These are phyloP conservation scores for Penicillium carneum DNA, from an alignment of 2,329 filamentous ascomycete genomes.

Conservation along the genomic window DNA sequence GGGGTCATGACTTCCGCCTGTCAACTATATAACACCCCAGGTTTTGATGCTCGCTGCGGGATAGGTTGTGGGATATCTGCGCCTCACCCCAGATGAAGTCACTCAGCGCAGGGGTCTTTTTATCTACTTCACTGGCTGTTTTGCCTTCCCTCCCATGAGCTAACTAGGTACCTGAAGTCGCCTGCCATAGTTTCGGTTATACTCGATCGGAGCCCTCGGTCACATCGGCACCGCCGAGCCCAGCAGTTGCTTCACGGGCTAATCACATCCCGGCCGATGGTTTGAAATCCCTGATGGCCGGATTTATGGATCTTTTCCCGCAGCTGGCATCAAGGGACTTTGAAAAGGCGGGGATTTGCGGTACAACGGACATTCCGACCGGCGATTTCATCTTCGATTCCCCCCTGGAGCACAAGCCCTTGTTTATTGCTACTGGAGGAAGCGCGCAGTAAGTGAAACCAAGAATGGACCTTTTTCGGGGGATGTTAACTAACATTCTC, in stretches of 20 bases:
- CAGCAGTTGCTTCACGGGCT: constrained; percentile 34
- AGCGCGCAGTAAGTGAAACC: constrained; percentile 40
- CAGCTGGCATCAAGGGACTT: constrained; percentile 59
- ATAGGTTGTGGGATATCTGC: no score
- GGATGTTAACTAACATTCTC: background rate
- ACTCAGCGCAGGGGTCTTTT: no score
- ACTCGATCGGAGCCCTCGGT: constrained; percentile 30
- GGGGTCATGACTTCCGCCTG: background rate
- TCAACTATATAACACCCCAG: constrained; percentile 38
- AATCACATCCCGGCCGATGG: constrained; percentile 59
- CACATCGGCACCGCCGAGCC: constrained; percentile 21
- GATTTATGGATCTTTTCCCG: constrained; percentile 32
- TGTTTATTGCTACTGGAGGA: constrained; percentile 41
- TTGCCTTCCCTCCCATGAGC: constrained; percentile 56
- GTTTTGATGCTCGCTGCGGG: no score
- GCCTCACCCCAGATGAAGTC: no score
- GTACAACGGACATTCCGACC: constrained; percentile 74
- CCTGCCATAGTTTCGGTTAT: constrained; percentile 72
- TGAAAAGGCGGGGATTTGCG: constrained; percentile 67
- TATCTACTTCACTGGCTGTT: constrained; percentile 51
- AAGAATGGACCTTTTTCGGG: no score
- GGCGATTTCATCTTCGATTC: constrained; percentile 73
- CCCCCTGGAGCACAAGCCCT: constrained; percentile 62
- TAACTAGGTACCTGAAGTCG: constrained; percentile 61
- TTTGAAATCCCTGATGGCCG: constrained; percentile 63